Evolutionary conservation across 148 eudicot genomes (phyloP), one percentile per base, ranked within the genome.

Genomic region (Rhododendron mucronatum): DNA sequence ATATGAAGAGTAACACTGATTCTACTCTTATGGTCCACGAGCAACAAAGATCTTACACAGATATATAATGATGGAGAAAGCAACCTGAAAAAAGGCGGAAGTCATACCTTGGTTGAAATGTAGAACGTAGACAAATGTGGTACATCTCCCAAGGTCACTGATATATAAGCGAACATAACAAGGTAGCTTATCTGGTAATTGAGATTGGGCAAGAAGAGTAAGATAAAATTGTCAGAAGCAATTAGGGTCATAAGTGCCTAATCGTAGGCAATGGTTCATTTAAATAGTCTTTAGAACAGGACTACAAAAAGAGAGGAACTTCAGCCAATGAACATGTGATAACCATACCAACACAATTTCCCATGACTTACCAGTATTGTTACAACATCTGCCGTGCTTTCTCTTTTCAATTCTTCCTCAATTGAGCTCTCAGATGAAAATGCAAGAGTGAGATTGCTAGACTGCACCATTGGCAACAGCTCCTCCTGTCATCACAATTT

Each of bases 151-250:
- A 97, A 90, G 15, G 98, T 92, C 92, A 97, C 92, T 35, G 99
- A 97, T 90, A 97, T 97, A 85, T 97, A 97, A 88, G 98, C 99
- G 93, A 97, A 97, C 99, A 97, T 97, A 90, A 97, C 99, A 86
- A 97, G 97, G 90, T 97, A 97, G 93, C 99, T 97, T 91, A 97
- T 92, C 99, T 97, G 96, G 39, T 57, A 85, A 85, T 71, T 30
- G 21, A 37, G 84, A 35, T n/a, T 69, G 45, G 53, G 78, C 9
- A 78, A 78, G n/a, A 28, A 80, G 65, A 53, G 44, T 53, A 30
- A 33, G 59, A 39, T 51, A 2, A 51, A 28, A 30, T 16, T 14
- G 65, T 80, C 83, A 80, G 83, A 82, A 80, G 33, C 50, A 71
- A 84, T 61, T 48, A 28, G 65, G 39, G 13, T 53, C n/a, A 16